Conservation (phyloP, 179 eudicot species). For the Dionaea muscipula region DNA sequence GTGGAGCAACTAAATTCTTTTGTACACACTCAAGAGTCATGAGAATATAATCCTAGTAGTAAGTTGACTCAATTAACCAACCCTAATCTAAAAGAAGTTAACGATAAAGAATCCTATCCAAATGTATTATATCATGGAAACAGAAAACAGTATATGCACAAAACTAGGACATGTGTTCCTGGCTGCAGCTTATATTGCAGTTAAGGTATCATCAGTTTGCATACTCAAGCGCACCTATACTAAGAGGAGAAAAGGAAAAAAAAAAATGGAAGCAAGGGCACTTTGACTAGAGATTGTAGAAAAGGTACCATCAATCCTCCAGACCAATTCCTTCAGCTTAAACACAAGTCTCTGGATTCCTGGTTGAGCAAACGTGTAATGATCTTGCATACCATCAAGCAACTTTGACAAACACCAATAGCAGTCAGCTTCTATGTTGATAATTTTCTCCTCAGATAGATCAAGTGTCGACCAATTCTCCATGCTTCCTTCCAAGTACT, state of each 20-base stretch:
- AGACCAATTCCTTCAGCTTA: conserved; percentile 81
- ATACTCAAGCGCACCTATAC: too few relatives aligned
- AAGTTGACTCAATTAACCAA: too few relatives aligned
- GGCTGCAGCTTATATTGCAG: too few relatives aligned
- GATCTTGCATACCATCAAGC: conserved; percentile 97
- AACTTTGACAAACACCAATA: conserved; percentile 89
- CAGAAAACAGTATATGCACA: too few relatives aligned
- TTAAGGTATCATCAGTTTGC: too few relatives aligned
- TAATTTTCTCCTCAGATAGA: conserved; percentile 48
- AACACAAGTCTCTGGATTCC: conserved; percentile 96
- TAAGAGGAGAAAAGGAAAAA: neutral
- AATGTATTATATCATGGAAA: too few relatives aligned
- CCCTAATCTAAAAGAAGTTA: too few relatives aligned
- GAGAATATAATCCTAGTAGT: too few relatives aligned
- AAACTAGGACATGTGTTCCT: too few relatives aligned
- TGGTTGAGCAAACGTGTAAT: conserved; percentile 97
- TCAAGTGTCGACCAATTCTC: conserved; percentile 59
- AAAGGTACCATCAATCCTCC: conserved; percentile 71
- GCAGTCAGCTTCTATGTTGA: conserved; percentile 84
- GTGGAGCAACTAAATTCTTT: too few relatives aligned
- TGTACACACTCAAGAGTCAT: too few relatives aligned
- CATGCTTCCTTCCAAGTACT: conserved; percentile 57
- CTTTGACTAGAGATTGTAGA: neutral
- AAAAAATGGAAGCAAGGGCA: neutral
- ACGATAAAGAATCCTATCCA: too few relatives aligned